Evolutionary conservation across 225 moss, liverwort and hornwort genomes (phyloP).

Genomic region (Pleurozium schreberi): DNA sequence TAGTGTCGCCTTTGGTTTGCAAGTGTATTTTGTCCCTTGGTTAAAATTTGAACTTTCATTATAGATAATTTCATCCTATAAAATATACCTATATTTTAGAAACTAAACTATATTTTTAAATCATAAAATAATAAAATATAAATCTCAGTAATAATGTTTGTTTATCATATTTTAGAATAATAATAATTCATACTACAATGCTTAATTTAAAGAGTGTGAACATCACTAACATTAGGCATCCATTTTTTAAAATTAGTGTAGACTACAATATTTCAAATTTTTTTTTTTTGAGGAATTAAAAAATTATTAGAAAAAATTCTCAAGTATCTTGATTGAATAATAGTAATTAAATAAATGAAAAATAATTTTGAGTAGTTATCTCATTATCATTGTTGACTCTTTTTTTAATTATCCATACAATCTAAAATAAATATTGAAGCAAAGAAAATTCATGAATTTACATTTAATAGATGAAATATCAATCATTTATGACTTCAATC

Average conservation of each 20-base stretch:
- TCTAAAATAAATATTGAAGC: background rate
- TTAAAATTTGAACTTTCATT: background rate
- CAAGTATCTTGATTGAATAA: background rate
- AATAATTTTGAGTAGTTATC: accelerated
- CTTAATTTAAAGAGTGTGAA: background rate
- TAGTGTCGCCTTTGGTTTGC: background rate
- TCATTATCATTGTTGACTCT: no score
- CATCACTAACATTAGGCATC: no score
- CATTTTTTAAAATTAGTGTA: background rate
- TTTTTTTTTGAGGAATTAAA: background rate
- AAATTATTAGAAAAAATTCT: background rate
- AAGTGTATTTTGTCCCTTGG: background rate
- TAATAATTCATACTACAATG: background rate
- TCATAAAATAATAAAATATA: no score
- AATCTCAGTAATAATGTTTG: no score
- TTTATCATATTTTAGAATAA: background rate
- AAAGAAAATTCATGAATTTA: background rate
- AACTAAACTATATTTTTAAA: accelerated
- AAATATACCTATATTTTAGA: background rate
- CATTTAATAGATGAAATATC: background rate
- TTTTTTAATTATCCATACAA: background rate
- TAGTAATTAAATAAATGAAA: background rate
- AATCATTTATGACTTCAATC: no score
- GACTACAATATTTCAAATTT: background rate
- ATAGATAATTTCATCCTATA: background rate